Base-by-base conservation (phyloP, 2,329 filamentous ascomycete genomes). In the Fusarium guadeloupense region DNA sequence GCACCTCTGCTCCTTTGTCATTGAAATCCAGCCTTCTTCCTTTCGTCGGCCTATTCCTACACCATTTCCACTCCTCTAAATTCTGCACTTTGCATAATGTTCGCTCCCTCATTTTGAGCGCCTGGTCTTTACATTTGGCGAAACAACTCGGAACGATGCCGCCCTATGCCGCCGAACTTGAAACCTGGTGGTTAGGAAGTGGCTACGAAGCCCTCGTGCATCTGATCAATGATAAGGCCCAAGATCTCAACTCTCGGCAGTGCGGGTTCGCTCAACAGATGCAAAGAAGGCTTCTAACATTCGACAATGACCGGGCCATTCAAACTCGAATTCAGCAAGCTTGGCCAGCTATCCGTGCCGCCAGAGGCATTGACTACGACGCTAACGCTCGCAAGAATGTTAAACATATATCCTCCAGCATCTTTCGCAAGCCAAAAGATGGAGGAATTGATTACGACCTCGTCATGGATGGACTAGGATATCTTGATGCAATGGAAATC, bases 231-330 rank as follows among this genome's bases (percentile, higher is more conserved):
- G 20, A 34, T 2, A 50, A 64, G 9, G 48, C 61, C 7, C 20
- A 69, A 3, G 45, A 44, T 6, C 35, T 64, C 14, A 59, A 46
- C 6, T 62, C 67, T 23, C 59, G 52, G 7, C 68, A 77, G 31
- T 73, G 72, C 20, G 75, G 74, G 8, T 77, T 75, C 50, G 68
- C 70, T 14, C 71, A 74, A 41, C 62, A 66, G 6, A 54, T 75
- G 7, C 73, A 74, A 47, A 59, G 53, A 6, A 69, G 61, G 16
- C 69, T 77, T 5, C 64, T 72, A 10, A 47, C 54, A 9, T 75
- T 77, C 14, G 75, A 77, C 56, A 65, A 71, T 23, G 62, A 73
- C 37, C 40, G 31, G 5, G 34, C 44, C 2, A 43, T 73, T 21
- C 59, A 61, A 8, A 37, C 53, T 2, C 41, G 59, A 5, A 53